Evolutionary conservation across 768 basidiomycete species (phyloP).

Genomic region (Tylopilus cervinicoccineus): DNA sequence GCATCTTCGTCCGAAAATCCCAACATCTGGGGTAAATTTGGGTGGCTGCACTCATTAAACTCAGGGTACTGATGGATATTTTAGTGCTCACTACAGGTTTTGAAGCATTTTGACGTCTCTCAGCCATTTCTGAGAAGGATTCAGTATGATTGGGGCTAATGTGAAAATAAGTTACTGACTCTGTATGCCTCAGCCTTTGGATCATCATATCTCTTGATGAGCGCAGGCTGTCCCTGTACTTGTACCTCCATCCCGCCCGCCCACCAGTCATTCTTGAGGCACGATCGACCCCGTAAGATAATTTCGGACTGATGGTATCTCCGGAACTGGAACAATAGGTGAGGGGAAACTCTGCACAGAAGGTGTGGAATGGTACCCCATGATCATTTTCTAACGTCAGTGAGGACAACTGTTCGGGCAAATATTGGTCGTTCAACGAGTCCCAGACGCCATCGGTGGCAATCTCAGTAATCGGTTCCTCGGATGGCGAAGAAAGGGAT

Average conservation of each 20-base stretch:
- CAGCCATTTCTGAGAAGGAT: constrained; percentile 40
- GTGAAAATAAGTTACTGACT: constrained; percentile 18
- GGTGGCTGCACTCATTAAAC: constrained; percentile 34
- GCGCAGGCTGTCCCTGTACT: constrained; percentile 36
- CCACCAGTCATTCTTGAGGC: constrained; percentile 47
- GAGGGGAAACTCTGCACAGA: background rate
- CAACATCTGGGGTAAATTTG: constrained; percentile 50
- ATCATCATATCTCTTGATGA: constrained; percentile 45
- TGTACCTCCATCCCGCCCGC: constrained; percentile 39
- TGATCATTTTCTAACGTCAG: constrained; percentile 26
- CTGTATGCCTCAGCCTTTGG: constrained; percentile 29
- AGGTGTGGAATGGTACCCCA: constrained; percentile 25
- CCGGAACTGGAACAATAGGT: constrained; percentile 35
- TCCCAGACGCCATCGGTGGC: constrained; percentile 12
- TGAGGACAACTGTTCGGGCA: constrained; percentile 20
- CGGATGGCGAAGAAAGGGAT: background rate
- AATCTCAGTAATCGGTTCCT: constrained; percentile 20
- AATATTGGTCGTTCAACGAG: constrained; percentile 19
- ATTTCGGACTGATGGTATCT: constrained; percentile 51
- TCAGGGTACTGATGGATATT: background rate
- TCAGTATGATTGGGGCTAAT: background rate
- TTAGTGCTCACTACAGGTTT: constrained; percentile 41
- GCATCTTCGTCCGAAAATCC: constrained; percentile 45
- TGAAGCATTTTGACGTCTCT: constrained; percentile 48
- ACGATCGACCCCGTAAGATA: constrained; percentile 32